These are phyloP conservation scores for Toxicodendron radicans DNA, from an alignment of 345 rosid species.

Conservation along the genomic window DNA sequence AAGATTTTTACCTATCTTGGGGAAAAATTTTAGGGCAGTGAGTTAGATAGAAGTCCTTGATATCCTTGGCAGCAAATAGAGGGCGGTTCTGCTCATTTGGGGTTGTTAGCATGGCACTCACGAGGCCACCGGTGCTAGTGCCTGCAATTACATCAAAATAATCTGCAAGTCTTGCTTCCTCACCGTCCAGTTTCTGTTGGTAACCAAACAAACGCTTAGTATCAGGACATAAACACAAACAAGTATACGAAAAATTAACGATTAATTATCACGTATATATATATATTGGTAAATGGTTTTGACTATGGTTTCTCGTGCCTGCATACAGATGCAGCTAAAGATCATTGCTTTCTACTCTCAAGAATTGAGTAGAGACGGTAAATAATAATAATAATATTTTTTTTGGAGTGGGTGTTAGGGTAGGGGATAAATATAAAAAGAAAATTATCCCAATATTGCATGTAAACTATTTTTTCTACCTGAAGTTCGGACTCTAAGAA, in stretches of 20 bases:
- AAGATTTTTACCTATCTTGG: slow-evolving; percentile 34
- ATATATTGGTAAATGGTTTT: neutral
- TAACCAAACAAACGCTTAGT: slow-evolving; percentile 56
- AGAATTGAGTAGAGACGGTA: slow-evolving; percentile 21
- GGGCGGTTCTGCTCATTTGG: slow-evolving; percentile 63
- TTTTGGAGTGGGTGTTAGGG: too few species aligned
- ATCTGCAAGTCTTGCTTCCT: slow-evolving; percentile 66
- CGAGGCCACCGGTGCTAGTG: slow-evolving; percentile 77
- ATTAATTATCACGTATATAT: too few species aligned
- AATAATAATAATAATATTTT: slow-evolving; percentile 35
- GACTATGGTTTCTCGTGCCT: neutral
- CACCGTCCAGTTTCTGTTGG: slow-evolving; percentile 65
- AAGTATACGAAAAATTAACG: too few species aligned
- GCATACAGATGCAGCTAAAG: too few species aligned
- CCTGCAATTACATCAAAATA: slow-evolving; percentile 69
- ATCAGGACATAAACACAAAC: neutral
- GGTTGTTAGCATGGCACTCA: slow-evolving; percentile 61
- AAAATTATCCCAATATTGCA: too few species aligned
- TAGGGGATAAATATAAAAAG: too few species aligned
- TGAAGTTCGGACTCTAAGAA: slow-evolving; percentile 68
- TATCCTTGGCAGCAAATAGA: slow-evolving; percentile 61
- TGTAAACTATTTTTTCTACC: slow-evolving; percentile 27
- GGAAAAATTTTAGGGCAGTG: slow-evolving; percentile 62
- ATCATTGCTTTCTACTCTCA: too few species aligned
- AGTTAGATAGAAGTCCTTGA: slow-evolving; percentile 47